Base-by-base conservation (phyloP, 2,329 filamentous ascomycete genomes). In the Paecilomyces formosus region DNA sequence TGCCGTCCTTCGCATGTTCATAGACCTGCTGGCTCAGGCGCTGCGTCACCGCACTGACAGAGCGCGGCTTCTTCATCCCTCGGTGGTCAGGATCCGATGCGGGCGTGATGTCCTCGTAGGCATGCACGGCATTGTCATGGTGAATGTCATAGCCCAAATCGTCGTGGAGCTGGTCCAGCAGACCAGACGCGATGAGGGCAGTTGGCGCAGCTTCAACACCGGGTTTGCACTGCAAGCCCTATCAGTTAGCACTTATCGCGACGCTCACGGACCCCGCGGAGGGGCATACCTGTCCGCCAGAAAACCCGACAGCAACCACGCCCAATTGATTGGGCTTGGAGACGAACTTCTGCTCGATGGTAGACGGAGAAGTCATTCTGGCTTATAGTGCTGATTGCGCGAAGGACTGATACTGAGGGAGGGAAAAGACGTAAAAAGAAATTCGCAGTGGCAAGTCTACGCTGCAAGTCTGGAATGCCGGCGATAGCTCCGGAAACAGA, bases 221-320 rank as follows among this genome's bases (percentile, higher is more conserved):
- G 49, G 87, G 81, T 78, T 97, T 97, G 79, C 88, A 88, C 90
- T 95, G 68, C 33, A 30, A 5, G 11, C 35, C 18, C 26, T 31
- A 21, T 57, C 11, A 31, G 18, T 63, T 60, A 60, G 57, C 59
- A 61, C 13, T 9, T 18, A 4, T 30, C 24, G 22, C 15, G 11
- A 30, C 13, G 15, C 24, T 35, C n/a, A 26, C 28, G 28, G 12
- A 22, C 24, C 52, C 18, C 26, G 62, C 58, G 57, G 54, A 35
- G 55, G 50, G 50, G 50, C 81, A 67, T 85, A 94, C 92, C 85
- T 97, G 94, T 58, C 94, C 94, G 65, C 93, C 93, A 57, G 92
- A 96, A 81, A 97, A 99, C 62, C 93, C 93, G 39, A 97, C 94
- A 55, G 93, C 92, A 39, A 97, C 91, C 58, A 99, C 84, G 62